Base-by-base conservation (phyloP, 2,329 filamentous ascomycete species). In the Cytospora mali region DNA sequence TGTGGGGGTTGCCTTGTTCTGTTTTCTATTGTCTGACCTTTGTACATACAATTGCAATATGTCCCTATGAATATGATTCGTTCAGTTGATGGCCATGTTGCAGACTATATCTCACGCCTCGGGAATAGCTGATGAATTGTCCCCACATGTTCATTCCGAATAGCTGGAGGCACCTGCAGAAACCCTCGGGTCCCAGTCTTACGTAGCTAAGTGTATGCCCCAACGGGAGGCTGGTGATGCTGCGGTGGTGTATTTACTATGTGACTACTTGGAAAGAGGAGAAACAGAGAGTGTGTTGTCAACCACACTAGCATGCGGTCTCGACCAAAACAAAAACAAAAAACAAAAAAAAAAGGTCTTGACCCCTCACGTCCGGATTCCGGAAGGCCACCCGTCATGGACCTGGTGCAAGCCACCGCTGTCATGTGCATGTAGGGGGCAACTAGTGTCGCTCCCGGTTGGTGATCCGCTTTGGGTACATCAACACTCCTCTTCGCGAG, bases 331-430 rank as follows among this genome's bases (percentile, higher is more conserved):
- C 29, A 33, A 52, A 29, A 39, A 61, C 49, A 56, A 56, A 25
- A 53, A 39, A 50, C 52, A 57, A 57, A 56, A 29, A 48, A 50
- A 50, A 48, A 57, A 53, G 55, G 53, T 29, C 53, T 23, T 58
- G 54, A 62, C 55, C 54, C 62, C 58, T 58, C 62, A 55, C 49
- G 33, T 16, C 58, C 59, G 62, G 62, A 58, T 11, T 53, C 59
- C 58, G 62, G 61, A 58, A 53, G n/a, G 50, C 51, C 42, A 29
- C 35, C 58, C 49, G 58, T 48, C 29, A 18, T 23, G 50, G 52
- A 58, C 46, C 58, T 50, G 61, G 35, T 48, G 58, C 59, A 58
- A 64, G 62, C 51, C 62, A 64, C 53, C 59, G 62, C 59, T 64
- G 62, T 61, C 59, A 48, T 57, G 46, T 46, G 33, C 42, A 27